Evolutionary conservation across 2,329 filamentous ascomycete species (phyloP), one percentile per base, ranked within the genome.

Genomic region (Didymella pomorum): DNA sequence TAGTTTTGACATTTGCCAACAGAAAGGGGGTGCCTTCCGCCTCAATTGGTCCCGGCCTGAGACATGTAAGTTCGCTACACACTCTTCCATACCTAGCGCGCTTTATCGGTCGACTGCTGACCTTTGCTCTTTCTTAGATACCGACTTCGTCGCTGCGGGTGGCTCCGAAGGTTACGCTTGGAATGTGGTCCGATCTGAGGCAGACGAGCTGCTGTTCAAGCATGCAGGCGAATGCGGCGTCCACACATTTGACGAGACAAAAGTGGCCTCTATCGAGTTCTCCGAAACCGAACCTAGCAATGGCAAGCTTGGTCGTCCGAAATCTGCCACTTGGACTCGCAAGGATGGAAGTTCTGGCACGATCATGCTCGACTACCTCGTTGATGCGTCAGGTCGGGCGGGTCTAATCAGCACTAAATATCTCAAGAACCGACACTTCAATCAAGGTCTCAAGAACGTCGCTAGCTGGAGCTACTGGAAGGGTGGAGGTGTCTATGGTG

Each of bases 401-500:
- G 82, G 82, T 2, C 47, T 84, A 3, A 20, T 84, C 11, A 78
- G 71, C 47, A 84, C 80, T 20, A 82, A 81, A 61, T 83, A 84
- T 61, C 54, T 81, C 23, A 83, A 82, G 69, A 82, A 82, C 61
- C 77, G 82, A 1, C 71, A 68, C 4, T 80, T 73, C 62, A 85
- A 84, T 64, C 60, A 80, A 37, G 78, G 74, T 0, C 70, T 84
- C 20, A 83, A 83, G 70, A 84, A 83, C 54, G 58, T 83, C 10
- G 82, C 83, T 6, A 79, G 61, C 49, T 84, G 82, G 82, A 79
- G 70, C 0, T 85, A 84, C 62, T 85, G 76, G 74, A 76, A 78
- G 48, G 72, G 70, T 8, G 71, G 66, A 7, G 69, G 63, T 3
- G 9, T 56, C 0, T 81, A 80, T 57, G 75, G 61, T 4, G 14